These are phyloP conservation scores for Amphicarpaea edgeworthii DNA, from an alignment of 306 rosid species.

Conservation along the genomic window DNA sequence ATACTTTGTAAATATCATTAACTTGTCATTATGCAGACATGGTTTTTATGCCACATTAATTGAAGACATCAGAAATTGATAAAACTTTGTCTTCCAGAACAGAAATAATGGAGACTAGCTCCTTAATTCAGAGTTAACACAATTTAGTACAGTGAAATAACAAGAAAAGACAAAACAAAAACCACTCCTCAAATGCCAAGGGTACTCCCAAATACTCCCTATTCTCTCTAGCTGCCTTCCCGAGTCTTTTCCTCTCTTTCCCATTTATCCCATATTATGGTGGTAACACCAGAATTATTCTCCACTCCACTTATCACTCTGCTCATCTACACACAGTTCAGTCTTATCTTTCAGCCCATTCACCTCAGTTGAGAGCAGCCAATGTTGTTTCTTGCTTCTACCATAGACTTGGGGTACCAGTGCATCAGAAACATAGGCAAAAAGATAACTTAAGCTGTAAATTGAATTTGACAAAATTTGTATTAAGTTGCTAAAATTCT, in stretches of 20 bases:
- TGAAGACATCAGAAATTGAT: slow-evolving; percentile 19
- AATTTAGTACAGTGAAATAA: neutral
- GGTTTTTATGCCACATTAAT: slow-evolving; percentile 7
- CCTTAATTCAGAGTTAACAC: neutral
- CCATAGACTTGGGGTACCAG: neutral
- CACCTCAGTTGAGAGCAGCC: neutral
- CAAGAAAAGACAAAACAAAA: neutral
- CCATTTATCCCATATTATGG: slow-evolving; percentile 3
- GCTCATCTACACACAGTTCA: neutral
- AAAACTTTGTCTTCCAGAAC: slow-evolving; percentile 4
- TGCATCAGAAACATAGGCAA: neutral
- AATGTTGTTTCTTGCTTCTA: slow-evolving; percentile 19
- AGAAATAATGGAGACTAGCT: slow-evolving; percentile 24
- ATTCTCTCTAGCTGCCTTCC: neutral
- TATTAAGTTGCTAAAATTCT: slow-evolving; percentile 19
- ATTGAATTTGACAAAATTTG: slow-evolving; percentile 8
- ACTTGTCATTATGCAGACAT: slow-evolving; percentile 26
- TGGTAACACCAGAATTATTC: neutral
- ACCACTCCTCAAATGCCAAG: slow-evolving; percentile 1
- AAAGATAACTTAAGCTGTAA: neutral
- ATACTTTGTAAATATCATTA: slow-evolving; percentile 4
- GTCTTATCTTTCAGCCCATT: neutral
- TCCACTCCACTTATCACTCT: neutral
- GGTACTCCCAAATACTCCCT: neutral
- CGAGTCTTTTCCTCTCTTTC: neutral